Conservation (phyloP, 495 filamentous ascomycete genomes). For the Neurospora sp. region DNA sequence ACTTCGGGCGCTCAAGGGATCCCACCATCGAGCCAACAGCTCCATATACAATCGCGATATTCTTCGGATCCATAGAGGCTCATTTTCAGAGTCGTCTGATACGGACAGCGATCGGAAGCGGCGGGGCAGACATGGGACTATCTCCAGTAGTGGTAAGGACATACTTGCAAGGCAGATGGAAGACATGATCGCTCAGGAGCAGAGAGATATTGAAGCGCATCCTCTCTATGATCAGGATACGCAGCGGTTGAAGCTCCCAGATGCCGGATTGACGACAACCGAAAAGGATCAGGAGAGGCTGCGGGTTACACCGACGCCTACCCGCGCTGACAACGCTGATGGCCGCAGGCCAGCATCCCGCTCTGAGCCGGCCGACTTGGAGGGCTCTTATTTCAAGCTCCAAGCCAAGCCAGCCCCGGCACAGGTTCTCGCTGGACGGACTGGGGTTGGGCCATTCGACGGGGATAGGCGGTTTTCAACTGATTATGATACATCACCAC, state of each 20-base stretch:
- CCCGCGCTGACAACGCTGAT: slow-evolving; percentile 4
- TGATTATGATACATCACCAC: slow-evolving; percentile 32
- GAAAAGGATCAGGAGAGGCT: slow-evolving; percentile 10
- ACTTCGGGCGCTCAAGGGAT: slow-evolving; percentile 35
- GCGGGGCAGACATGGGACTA: slow-evolving; percentile 25
- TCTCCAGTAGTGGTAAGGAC: slow-evolving; percentile 35
- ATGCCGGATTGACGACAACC: slow-evolving; percentile 18
- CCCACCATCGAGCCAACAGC: slow-evolving; percentile 35
- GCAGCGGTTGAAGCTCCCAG: slow-evolving; percentile 19
- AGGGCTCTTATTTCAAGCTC: slow-evolving; percentile 9
- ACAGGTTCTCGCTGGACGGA: slow-evolving; percentile 15
- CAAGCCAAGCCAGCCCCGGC: slow-evolving; percentile 17
- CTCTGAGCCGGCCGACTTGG: slow-evolving; percentile 24
- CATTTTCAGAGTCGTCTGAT: slow-evolving; percentile 36
- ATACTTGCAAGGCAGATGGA: slow-evolving; percentile 60
- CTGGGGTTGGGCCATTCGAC: slow-evolving; percentile 23
- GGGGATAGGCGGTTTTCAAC: slow-evolving; percentile 24
- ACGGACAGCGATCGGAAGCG: slow-evolving; percentile 33
- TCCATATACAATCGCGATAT: slow-evolving; percentile 30
- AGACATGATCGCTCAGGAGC: slow-evolving; percentile 49
- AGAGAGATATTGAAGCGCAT: slow-evolving; percentile 23
- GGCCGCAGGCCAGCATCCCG: slow-evolving; percentile 22
- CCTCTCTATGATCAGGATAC: slow-evolving; percentile 20
- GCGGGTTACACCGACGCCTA: slow-evolving; percentile 10
- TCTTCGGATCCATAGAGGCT: slow-evolving; percentile 27